Evolutionary conservation across 2,329 filamentous ascomycete species (phyloP).

Genomic region (Phyllosticta ampelicida): DNA sequence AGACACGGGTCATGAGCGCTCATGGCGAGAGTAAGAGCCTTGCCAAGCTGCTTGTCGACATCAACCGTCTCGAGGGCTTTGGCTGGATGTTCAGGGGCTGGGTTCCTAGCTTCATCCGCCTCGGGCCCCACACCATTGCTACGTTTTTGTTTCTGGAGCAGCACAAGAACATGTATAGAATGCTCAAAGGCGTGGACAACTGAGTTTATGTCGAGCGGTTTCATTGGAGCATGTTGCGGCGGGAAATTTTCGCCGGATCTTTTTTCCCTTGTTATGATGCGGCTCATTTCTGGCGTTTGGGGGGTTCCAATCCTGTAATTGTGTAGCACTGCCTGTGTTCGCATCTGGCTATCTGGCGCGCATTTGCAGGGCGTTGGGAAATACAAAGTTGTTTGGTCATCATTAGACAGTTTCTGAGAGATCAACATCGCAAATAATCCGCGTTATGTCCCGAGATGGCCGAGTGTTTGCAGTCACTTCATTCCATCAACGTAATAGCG

Average conservation of each 20-base stretch:
- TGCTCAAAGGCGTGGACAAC: not conserved
- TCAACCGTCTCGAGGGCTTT: slow-evolving; percentile 60
- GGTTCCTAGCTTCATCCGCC: slow-evolving; percentile 64
- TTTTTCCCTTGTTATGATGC: not conserved
- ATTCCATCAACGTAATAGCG: not conserved
- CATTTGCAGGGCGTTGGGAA: slow-evolving; percentile 9
- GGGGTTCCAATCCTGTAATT: not conserved
- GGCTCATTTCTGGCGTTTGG: not conserved
- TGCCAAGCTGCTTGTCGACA: slow-evolving; percentile 50
- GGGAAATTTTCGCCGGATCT: not conserved
- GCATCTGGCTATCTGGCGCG: not conserved
- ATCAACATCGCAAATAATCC: not conserved
- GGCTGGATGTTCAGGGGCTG: slow-evolving; percentile 85
- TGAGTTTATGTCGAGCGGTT: not conserved
- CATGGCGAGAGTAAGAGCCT: slow-evolving; percentile 42
- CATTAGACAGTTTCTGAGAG: not conserved
- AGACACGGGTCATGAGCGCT: slow-evolving; percentile 76
- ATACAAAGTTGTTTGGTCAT: not conserved
- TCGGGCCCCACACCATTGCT: slow-evolving; percentile 69
- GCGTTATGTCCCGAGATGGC: not conserved
- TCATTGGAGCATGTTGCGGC: not conserved
- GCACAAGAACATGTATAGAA: slow-evolving; percentile 63
- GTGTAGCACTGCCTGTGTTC: not conserved
- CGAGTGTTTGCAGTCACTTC: not conserved
- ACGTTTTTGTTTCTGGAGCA: slow-evolving; percentile 81